phyloP scores from a whole-genome alignment of 2,329 filamentous ascomycete species.

The Sporothrix sp. region DNA sequence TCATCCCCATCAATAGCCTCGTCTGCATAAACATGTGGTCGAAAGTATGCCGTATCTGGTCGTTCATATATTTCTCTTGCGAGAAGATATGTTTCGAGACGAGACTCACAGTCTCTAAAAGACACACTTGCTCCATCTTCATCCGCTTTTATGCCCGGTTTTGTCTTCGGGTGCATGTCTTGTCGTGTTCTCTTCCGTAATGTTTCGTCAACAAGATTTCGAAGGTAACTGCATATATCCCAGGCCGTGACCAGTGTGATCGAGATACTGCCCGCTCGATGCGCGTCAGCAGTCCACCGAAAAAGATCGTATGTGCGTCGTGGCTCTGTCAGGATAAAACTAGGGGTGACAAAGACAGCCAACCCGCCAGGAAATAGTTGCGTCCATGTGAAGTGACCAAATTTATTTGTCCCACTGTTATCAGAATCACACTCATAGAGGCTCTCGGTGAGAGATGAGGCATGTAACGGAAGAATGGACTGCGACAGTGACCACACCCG shows the following conservation, averaged over 20 bases:
- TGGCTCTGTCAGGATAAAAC: constrained; percentile 39
- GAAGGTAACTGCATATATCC: constrained; percentile 28
- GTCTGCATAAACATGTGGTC: constrained; percentile 37
- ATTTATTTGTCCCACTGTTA: constrained; percentile 7
- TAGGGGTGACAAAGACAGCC: constrained; percentile 40
- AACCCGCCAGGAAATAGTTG: constrained; percentile 36
- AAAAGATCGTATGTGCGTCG: constrained; percentile 29
- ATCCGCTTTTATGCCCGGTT: constrained; percentile 18
- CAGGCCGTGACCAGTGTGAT: constrained; percentile 28
- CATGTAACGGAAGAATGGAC: no score
- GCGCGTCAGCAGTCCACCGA: constrained; percentile 28
- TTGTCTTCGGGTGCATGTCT: constrained; percentile 14
- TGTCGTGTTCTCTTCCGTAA: constrained; percentile 20
- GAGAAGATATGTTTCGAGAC: constrained; percentile 16
- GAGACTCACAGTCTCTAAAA: constrained; percentile 17
- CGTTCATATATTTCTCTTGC: constrained; percentile 22
- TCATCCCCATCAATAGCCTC: constrained; percentile 44
- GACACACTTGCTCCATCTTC: constrained; percentile 24
- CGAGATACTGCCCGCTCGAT: constrained; percentile 15
- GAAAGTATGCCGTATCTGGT: constrained; percentile 15
- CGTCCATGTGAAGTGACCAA: constrained; percentile 28
- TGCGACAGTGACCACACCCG: constrained; percentile 35
- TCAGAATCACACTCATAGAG: background rate
- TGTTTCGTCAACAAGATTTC: constrained; percentile 28
- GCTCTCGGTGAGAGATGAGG: no score